Evolutionary conservation across 495 filamentous ascomycete species (phyloP).

Genomic region (Apiosordaria backusii): DNA sequence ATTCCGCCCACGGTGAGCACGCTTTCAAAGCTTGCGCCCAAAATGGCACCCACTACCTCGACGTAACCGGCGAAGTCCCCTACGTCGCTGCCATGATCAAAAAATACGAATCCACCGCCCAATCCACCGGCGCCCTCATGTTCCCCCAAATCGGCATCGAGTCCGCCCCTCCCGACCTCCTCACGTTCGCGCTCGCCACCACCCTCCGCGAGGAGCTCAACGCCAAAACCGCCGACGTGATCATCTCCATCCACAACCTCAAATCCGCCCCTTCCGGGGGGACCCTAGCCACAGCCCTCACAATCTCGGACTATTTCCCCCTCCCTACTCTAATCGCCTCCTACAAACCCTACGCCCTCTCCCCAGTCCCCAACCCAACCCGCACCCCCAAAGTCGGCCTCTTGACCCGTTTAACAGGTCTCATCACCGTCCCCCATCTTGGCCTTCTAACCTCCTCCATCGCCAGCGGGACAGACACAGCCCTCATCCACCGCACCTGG

Average conservation of each 20-base stretch:
- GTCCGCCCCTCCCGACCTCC: slow-evolving; percentile 76
- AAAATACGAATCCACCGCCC: slow-evolving; percentile 73
- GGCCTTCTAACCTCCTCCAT: slow-evolving; percentile 64
- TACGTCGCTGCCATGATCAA: slow-evolving; percentile 77
- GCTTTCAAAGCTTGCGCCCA: slow-evolving; percentile 86
- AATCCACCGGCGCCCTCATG: slow-evolving; percentile 73
- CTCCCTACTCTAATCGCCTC: slow-evolving; percentile 54
- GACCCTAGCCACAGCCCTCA: slow-evolving; percentile 62
- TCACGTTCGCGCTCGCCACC: slow-evolving; percentile 66
- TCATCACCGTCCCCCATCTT: slow-evolving; percentile 59
- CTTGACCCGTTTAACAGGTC: slow-evolving; percentile 55
- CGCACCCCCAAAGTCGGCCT: slow-evolving; percentile 38
- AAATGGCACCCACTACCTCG: slow-evolving; percentile 87
- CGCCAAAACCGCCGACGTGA: slow-evolving; percentile 55
- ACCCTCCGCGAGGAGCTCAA: slow-evolving; percentile 56
- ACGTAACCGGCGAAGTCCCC: slow-evolving; percentile 82
- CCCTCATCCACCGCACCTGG: slow-evolving; percentile 73
- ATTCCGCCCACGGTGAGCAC: slow-evolving; percentile 68
- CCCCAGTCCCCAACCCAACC: slow-evolving; percentile 55
- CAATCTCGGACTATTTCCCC: slow-evolving; percentile 60
- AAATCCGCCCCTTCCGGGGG: slow-evolving; percentile 71
- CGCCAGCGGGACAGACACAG: slow-evolving; percentile 55
- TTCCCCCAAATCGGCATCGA: slow-evolving; percentile 86
- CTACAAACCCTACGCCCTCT: slow-evolving; percentile 61
- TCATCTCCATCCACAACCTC: slow-evolving; percentile 59